Evolutionary conservation across 2,329 filamentous ascomycete genomes (phyloP).

Genomic region (Pseudopithomyces chartarum): DNA sequence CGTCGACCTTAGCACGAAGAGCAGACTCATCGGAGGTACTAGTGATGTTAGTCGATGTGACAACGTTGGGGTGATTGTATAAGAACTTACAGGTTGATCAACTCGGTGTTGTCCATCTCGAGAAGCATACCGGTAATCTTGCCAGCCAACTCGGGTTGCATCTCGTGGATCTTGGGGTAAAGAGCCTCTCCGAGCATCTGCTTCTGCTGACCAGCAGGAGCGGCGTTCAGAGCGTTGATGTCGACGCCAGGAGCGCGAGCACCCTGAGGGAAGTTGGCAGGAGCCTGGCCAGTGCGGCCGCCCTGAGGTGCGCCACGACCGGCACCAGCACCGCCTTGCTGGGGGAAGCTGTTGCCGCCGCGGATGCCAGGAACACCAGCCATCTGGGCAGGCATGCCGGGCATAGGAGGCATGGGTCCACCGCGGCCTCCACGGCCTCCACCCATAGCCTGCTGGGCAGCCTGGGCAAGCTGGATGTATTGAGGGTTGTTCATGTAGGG

Average conservation of each 20-base stretch:
- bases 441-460: conserved; percentile 64
- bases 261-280: conserved; percentile 39
- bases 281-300: conserved; percentile 35
- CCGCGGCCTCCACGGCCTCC: conserved; percentile 66
- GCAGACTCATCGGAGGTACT: conserved; percentile 89
- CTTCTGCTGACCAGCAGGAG: conserved; percentile 82
- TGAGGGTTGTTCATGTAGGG: conserved; percentile 80
- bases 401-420: conserved; percentile 64
- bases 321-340: conserved; percentile 43
- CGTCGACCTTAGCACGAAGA: conserved; percentile 93
- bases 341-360: conserved; percentile 47
- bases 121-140: conserved; percentile 99
- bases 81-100: conserved; percentile 87
- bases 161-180: conserved; percentile 95
- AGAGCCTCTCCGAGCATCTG: conserved; percentile 97
- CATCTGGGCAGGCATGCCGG: conserved; percentile 73
- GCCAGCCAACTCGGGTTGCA: conserved; percentile 94
- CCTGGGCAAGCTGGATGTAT: conserved; percentile 79
- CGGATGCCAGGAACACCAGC: conserved; percentile 49
- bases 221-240: conserved; percentile 56
- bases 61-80: background rate
- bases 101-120: conserved; percentile 97
- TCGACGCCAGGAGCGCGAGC: conserved; percentile 50
- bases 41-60: conserved; percentile 33
- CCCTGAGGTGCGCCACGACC: conserved; percentile 40